Base-by-base conservation (phyloP, 495 filamentous ascomycete species). In the Immersiella caudata region DNA sequence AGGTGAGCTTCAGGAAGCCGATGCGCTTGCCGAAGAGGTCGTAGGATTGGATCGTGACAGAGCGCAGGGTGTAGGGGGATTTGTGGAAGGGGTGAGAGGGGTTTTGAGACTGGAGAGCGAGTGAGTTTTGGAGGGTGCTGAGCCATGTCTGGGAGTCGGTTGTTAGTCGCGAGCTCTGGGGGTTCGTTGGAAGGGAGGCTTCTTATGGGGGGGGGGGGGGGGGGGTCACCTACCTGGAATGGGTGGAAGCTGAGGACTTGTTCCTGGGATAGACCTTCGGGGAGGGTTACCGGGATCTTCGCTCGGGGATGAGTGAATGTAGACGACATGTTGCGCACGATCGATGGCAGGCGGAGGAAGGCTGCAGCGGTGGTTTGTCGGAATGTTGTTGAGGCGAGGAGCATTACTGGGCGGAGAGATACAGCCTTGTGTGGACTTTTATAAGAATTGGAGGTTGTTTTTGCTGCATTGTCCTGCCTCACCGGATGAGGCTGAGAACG, bases 1-100 rank as follows among this genome's bases (percentile, higher is more conserved):
- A 86, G 33, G 83, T 84, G 8, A 97, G 75, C 68, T 96, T 96
- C 21, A 96, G 65, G 74, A 97, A 97, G 11, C 93, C 93, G 22
- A 94, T 72, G 9, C 88, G 81, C 18, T 61, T n/a, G 55, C 88
- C 87, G 69, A 93, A 96, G 35, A 86, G 85, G 80, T 94, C 92
- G 66, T 87, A 87, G 25, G 90, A 78, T 73, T 96, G 91, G 68
- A 96, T 80, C 2, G 87, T 85, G 68, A 97, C 88, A 60, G 80
- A 80, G 56, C 85, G 86, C 6, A 97, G 85, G 9, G 80, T 69
- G 78, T 94, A 96, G 2, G 92, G 92, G 66, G 87, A 77, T 0
- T 70, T 22, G 75, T 93, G 82, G 77, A 96, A 96, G 60, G 89
- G 84, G 74, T 97, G 93, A 29, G 76, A 72, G 5, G 82, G 67